A percentile compares a stretch with the other conserved stretches of the same genome.
Evolutionary conservation across 2,329 filamentous ascomycete genomes (phyloP).

Genomic region (Pyrenophora graminea): DNA sequence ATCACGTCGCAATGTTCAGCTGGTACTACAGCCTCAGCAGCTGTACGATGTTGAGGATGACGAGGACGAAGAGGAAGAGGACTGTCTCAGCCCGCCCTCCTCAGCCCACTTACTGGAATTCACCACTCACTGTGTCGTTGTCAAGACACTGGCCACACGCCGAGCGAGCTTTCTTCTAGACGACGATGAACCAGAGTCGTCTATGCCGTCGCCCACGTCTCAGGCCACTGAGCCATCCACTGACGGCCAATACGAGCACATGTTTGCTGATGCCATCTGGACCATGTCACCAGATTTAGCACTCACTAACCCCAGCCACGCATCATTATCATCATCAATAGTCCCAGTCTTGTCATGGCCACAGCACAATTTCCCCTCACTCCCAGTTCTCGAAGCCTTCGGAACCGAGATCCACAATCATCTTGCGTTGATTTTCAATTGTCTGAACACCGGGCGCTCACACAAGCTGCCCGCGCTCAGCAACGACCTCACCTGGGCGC

Average conservation of each 20-base stretch:
- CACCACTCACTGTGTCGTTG: neutral
- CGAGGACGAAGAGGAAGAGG: neutral
- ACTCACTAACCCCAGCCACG: neutral
- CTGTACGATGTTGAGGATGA: neutral
- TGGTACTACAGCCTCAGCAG: neutral
- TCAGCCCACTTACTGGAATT: slow-evolving; percentile 3
- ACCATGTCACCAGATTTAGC: neutral
- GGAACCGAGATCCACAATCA: slow-evolving; percentile 3
- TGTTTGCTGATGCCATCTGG: slow-evolving; percentile 9
- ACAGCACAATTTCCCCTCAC: neutral
- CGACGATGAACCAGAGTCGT: neutral
- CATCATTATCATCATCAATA: neutral
- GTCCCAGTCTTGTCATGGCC: neutral
- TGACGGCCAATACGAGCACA: neutral
- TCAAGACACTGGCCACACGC: slow-evolving; percentile 1
- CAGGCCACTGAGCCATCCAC: too few relatives aligned
- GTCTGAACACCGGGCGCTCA: neutral
- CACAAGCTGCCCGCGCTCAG: neutral
- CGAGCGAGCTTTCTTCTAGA: slow-evolving; percentile 5
- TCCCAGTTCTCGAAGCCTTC: neutral
- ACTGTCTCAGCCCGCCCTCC: slow-evolving; percentile 1
- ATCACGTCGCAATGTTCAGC: neutral
- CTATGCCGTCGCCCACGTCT: neutral
- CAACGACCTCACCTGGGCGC: slow-evolving; percentile 3
- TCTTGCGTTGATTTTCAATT: slow-evolving; percentile 4